Evolutionary conservation across 352 stramenopile species (phyloP).

Genomic region (Globisporangium abappressorium): DNA sequence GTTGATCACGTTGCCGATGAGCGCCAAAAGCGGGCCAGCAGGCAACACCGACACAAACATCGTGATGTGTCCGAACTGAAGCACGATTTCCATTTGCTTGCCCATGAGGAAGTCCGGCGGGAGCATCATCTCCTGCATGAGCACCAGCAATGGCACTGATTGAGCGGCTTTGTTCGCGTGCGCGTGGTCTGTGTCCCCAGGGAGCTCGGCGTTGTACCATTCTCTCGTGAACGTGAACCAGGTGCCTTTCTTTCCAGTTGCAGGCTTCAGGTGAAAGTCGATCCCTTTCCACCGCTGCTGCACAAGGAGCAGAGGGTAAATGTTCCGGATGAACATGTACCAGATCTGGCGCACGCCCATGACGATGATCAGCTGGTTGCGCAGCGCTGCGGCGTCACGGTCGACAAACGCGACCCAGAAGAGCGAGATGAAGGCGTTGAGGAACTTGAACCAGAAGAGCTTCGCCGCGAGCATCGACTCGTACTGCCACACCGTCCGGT

Average conservation of each 20-base stretch:
- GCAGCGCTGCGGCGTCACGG: conserved; percentile 38
- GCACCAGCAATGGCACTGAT: conserved; percentile 39
- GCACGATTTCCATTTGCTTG: conserved; percentile 78
- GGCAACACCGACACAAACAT: conserved; percentile 93
- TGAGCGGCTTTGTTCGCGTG: background rate
- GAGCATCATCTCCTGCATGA: conserved; percentile 73
- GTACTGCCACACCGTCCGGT: conserved; percentile 75
- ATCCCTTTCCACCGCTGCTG: conserved; percentile 36
- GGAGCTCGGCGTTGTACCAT: conserved; percentile 57
- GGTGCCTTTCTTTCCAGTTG: background rate
- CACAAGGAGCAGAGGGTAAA: conserved; percentile 54
- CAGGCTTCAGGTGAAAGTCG: conserved; percentile 30
- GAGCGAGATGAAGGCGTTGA: conserved; percentile 81
- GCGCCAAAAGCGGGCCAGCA: conserved; percentile 81
- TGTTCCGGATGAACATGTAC: conserved; percentile 50
- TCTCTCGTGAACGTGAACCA: conserved; percentile 32
- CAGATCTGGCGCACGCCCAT: conserved; percentile 71
- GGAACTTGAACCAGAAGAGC: conserved; percentile 81
- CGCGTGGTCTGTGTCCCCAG: background rate
- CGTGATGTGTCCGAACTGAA: conserved; percentile 94
- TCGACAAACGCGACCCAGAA: conserved; percentile 80
- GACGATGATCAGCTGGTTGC: conserved; percentile 68
- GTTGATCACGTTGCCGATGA: conserved; percentile 87
- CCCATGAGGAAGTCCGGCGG: conserved; percentile 64
- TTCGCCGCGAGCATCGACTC: conserved; percentile 77